These are phyloP conservation scores for Colletotrichum sublineola DNA, from an alignment of 2,329 filamentous ascomycete genomes.

Conservation along the genomic window DNA sequence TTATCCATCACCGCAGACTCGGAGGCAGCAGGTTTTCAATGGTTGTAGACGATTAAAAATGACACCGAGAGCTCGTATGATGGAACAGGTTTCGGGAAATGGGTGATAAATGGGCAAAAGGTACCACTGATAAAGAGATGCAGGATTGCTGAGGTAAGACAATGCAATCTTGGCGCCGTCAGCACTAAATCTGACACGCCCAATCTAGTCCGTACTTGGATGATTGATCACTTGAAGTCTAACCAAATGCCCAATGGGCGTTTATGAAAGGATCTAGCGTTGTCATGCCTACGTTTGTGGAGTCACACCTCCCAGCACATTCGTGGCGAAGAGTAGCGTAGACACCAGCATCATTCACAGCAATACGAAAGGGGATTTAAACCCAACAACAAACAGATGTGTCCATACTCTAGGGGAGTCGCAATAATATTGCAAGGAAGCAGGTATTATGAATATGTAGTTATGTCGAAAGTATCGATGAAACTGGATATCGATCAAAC, in stretches of 20 bases:
- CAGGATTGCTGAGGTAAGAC: neutral
- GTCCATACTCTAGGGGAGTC: neutral
- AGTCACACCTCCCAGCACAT: neutral
- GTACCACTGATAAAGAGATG: neutral
- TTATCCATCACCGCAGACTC: neutral
- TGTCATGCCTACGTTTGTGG: neutral
- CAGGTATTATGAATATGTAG: neutral
- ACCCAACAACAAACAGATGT: neutral
- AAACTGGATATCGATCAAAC: neutral
- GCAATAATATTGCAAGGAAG: neutral
- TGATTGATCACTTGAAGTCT: too few relatives aligned
- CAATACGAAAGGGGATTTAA: neutral
- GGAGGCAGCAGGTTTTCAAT: accelerated
- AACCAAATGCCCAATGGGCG: neutral
- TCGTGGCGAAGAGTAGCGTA: neutral
- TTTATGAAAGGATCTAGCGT: neutral
- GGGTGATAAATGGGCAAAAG: neutral
- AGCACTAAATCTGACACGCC: slow-evolving; percentile 3
- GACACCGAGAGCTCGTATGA: neutral
- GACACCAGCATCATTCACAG: neutral
- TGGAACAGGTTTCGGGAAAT: too few relatives aligned
- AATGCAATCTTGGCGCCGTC: neutral
- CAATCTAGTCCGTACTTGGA: neutral
- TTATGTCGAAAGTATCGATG: neutral
- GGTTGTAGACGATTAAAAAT: neutral